Evolutionary conservation across 805 yeast genomes (phyloP), one percentile per base, ranked within the genome.

Genomic region (Ogataea salicorniae): DNA sequence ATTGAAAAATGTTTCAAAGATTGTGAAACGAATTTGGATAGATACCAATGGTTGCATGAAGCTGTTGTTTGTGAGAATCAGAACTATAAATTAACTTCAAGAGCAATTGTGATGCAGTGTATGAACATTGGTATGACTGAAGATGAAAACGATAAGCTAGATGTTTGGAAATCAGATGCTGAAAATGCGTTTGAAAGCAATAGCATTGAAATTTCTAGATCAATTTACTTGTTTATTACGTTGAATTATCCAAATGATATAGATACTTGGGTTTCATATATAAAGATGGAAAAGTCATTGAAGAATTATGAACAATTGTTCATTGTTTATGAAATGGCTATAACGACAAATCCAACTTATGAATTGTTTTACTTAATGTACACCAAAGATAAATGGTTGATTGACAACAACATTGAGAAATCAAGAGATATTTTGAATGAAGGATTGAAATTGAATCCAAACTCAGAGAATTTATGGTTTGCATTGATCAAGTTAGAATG

Each of bases 401-500:
- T 69, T 22, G 73, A 67, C 2, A 59, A 69, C 1, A 80, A 84
- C 54, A 56, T 75, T 1, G 66, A 60, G 1, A 75, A 69, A 4
- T 85, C 96, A 0, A 68, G 82, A 45, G 55, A 59, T 1, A 76
- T 87, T 4, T 65, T 90, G 6, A 59, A 68, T 2, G 66, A 70
- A 14, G 84, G 85, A 0, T 60, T 76, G 39, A 58, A 67, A 5
- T 46, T 54, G 2, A 64, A 76, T 8, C 77, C 83, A 1, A 53
- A 63, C 0, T 71, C 69, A 50, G 83, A 79, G 50, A 78, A 75
- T 22, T 60, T 88, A 9, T 83, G 89, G 87, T 67, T 84, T 43
- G 92, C 92, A 0, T 73, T 83, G n/a, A 70, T 84, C 22, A 84
- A 87, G 53, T 64, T 89, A 34, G 87, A 86, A 47, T 66, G 69